phyloP scores from a whole-genome alignment of 2,329 filamentous ascomycete genomes.

The Verticillium albo-atrum region DNA sequence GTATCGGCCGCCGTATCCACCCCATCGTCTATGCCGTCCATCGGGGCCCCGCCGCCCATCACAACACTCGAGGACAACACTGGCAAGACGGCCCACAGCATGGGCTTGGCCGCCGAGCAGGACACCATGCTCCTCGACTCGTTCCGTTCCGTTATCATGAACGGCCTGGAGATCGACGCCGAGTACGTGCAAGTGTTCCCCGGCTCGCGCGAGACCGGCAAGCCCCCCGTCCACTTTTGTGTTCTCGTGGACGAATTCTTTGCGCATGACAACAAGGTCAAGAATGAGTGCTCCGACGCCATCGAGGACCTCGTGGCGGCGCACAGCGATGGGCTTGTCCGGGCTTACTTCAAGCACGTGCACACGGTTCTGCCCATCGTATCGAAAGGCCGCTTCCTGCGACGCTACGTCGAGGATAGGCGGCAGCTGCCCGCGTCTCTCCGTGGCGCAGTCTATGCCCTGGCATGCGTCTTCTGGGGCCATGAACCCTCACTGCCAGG shows the following conservation, averaged over 20 bases:
- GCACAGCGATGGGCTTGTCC: conserved; percentile 34
- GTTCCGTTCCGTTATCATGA: conserved; percentile 41
- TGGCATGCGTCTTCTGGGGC: conserved; percentile 37
- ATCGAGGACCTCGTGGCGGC: conserved; percentile 37
- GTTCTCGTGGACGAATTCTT: conserved; percentile 39
- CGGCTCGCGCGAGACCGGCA: conserved; percentile 26
- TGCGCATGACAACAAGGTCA: conserved; percentile 33
- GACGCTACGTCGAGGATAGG: conserved; percentile 30
- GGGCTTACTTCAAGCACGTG: conserved; percentile 40
- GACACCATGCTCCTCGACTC: conserved; percentile 41
- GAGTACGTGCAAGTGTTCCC: conserved; percentile 37
- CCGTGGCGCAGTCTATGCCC: conserved; percentile 38
- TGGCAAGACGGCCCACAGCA: conserved; percentile 36
- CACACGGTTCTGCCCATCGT: conserved; percentile 39
- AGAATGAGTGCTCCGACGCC: conserved; percentile 30
- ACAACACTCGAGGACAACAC: conserved; percentile 37
- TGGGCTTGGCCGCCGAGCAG: conserved; percentile 41
- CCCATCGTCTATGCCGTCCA: not conserved
- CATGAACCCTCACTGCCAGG: conserved; percentile 24
- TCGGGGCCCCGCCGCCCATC: conserved; percentile 7
- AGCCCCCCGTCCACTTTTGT: conserved; percentile 40
- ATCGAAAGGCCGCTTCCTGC: conserved; percentile 38
- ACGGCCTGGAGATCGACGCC: conserved; percentile 38
- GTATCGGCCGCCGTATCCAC: conserved; percentile 4
- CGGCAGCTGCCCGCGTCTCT: conserved; percentile 36